phyloP scores from a whole-genome alignment of 371 early-diverging fungal species.

The Lichtheimia corymbifera region DNA sequence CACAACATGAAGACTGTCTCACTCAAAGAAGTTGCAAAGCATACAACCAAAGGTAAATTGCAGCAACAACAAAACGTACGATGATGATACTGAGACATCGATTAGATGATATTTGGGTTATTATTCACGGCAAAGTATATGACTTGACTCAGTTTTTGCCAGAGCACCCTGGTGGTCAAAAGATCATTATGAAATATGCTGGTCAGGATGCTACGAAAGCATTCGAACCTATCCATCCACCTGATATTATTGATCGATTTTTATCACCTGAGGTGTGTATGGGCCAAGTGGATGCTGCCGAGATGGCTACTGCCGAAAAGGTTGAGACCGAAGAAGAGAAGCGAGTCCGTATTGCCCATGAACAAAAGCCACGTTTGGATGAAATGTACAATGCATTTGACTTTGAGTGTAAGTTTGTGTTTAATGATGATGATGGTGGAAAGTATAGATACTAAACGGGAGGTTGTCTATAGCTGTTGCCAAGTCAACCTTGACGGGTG shows the following conservation, averaged over 20 bases:
- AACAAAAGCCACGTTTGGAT: conserved; percentile 56
- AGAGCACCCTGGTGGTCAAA: conserved; percentile 70
- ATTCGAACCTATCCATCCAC: conserved; percentile 71
- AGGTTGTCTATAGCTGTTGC: conserved; percentile 61
- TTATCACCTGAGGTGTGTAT: conserved; percentile 55
- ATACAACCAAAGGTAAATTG: conserved; percentile 53
- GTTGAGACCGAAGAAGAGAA: conserved; percentile 47
- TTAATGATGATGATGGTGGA: not conserved
- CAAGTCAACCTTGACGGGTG: conserved; percentile 49
- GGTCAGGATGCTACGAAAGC: conserved; percentile 85
- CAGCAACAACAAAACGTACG: not conserved
- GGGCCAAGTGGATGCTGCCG: conserved; percentile 51
- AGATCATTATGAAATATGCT: conserved; percentile 64
- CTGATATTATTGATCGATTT: conserved; percentile 60
- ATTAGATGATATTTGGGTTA: conserved; percentile 80
- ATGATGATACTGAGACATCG: not conserved
- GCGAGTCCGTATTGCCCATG: conserved; percentile 32
- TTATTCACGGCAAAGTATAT: conserved; percentile 81
- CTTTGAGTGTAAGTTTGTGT: conserved; percentile 59
- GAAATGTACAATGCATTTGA: conserved; percentile 74
- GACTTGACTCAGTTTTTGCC: conserved; percentile 79
- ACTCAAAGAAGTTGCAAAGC: conserved; percentile 67
- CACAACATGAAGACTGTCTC: conserved; percentile 38
- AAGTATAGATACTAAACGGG: not conserved
- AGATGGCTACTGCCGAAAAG: conserved; percentile 21